Conservation (phyloP, 176 grass and related monocot species). For the Eleusine coracana region DNA sequence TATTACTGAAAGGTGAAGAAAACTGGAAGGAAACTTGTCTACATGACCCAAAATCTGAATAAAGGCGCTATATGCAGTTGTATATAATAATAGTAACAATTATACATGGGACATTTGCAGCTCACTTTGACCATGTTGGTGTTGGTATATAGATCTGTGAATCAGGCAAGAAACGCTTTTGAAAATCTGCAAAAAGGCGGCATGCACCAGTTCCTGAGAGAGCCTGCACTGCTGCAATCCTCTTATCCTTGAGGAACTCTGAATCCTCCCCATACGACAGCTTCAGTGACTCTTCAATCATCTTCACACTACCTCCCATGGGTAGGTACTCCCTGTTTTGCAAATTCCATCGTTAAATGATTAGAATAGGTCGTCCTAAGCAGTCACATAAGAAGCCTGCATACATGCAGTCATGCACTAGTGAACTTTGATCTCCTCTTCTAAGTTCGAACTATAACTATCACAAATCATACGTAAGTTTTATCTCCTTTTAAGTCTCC, state of each 20-base stretch:
- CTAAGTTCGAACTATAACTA: background rate
- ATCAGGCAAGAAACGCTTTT: constrained; percentile 86
- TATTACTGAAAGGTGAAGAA: background rate
- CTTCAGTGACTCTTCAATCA: constrained; percentile 92
- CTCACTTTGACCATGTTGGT: constrained; percentile 98
- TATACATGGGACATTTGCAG: background rate
- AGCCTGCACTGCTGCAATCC: constrained; percentile 80
- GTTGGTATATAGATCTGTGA: constrained; percentile 95
- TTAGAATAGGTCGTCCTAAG: background rate
- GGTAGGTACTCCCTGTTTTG: constrained; percentile 86
- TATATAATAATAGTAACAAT: background rate
- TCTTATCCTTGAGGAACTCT: constrained; percentile 85
- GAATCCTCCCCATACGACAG: constrained; percentile 84
- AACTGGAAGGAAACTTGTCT: background rate
- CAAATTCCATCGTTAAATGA: background rate
- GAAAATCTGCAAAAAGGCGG: constrained; percentile 93
- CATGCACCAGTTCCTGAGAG: constrained; percentile 96
- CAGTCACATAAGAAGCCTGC: background rate
- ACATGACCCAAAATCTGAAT: background rate
- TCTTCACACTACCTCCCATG: constrained; percentile 87
- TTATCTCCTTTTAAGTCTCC: background rate
- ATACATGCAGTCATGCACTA: background rate
- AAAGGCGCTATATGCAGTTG: background rate
- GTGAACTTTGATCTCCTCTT: background rate
- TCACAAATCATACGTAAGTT: background rate